Percentiles rank a stretch among this genome's conserved stretches.
Conservation (phyloP, 768 basidiomycete genomes). For the Boletellus ananas region DNA sequence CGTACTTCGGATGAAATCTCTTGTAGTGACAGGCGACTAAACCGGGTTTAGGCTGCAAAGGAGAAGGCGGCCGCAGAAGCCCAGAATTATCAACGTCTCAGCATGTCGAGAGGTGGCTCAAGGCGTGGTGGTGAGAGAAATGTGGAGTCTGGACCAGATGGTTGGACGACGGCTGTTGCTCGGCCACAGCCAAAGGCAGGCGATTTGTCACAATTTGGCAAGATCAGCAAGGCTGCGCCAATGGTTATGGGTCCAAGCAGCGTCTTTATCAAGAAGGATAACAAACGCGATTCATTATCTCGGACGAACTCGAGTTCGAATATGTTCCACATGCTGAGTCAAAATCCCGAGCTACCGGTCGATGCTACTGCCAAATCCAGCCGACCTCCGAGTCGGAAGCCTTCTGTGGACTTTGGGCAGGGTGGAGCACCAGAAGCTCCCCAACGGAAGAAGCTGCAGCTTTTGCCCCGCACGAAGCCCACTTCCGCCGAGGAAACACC, state of each 20-base stretch:
- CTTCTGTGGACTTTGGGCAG: slow-evolving; percentile 48
- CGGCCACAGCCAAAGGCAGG: slow-evolving; percentile 75
- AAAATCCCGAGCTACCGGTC: slow-evolving; percentile 51
- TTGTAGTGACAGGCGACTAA: slow-evolving; percentile 1
- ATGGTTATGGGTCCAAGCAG: slow-evolving; percentile 83
- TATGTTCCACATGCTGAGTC: slow-evolving; percentile 85
- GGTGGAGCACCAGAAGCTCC: slow-evolving; percentile 42
- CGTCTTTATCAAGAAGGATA: slow-evolving; percentile 75
- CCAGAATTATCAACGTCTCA: slow-evolving; percentile 56
- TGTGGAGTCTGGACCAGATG: slow-evolving; percentile 67
- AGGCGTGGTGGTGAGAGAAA: slow-evolving; percentile 76
- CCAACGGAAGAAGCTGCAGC: slow-evolving; percentile 67
- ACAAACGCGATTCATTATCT: slow-evolving; percentile 70
- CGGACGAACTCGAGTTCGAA: slow-evolving; percentile 77
- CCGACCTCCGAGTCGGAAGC: slow-evolving; percentile 46
- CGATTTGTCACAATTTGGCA: slow-evolving; percentile 84
- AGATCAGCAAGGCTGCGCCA: slow-evolving; percentile 68
- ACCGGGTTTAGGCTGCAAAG: slow-evolving; percentile 61
- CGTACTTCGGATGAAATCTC: slow-evolving; percentile 28
- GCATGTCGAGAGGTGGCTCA: slow-evolving; percentile 89
- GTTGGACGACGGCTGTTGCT: slow-evolving; percentile 74
- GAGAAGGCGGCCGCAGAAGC: slow-evolving; percentile 69
- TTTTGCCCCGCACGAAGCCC: slow-evolving; percentile 70
- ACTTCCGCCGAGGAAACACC: slow-evolving; percentile 49
- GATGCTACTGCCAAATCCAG: slow-evolving; percentile 54